Evolutionary conservation across 805 yeast genomes (phyloP).

Genomic region (Zygosaccharomyces bailii): DNA sequence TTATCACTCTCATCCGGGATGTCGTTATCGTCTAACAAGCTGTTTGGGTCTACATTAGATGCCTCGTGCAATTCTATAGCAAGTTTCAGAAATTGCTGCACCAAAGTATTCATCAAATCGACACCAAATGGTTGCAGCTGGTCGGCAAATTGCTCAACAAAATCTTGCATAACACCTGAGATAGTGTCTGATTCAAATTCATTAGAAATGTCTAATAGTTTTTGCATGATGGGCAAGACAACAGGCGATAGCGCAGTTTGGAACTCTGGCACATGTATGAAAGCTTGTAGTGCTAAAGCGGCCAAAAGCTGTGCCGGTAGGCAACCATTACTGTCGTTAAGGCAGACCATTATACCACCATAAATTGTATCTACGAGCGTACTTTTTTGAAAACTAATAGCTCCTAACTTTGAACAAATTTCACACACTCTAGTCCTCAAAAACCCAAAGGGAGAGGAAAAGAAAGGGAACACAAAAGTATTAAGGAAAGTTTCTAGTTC

Average conservation of each 20-base stretch:
- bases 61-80: conserved; percentile 70
- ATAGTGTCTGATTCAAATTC: conserved; percentile 83
- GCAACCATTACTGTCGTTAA: conserved; percentile 42
- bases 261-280: conserved; percentile 60
- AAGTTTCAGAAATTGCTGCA: conserved; percentile 68
- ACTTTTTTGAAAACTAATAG: conserved; percentile 47
- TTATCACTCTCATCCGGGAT: conserved; percentile 55
- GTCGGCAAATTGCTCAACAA: conserved; percentile 82
- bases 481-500: conserved; percentile 70
- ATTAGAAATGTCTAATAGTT: conserved; percentile 67
- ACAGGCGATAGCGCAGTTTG: conserved; percentile 62
- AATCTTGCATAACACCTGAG: conserved; percentile 90
- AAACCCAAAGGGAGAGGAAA: conserved; percentile 58
- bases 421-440: conserved; percentile 75
- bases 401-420: conserved; percentile 60
- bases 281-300: conserved; percentile 80
- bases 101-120: conserved; percentile 59
- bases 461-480: conserved; percentile 66
- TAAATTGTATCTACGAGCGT: conserved; percentile 39
- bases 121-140: conserved; percentile 89
- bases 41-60: conserved; percentile 43
- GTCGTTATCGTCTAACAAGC: conserved; percentile 36
- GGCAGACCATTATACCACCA: conserved; percentile 44
- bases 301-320: conserved; percentile 81
- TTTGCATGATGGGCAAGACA: conserved; percentile 80